Percentiles rank a stretch among this genome's conserved stretches.
Evolutionary conservation across 2,329 filamentous ascomycete species (phyloP).

Genomic region (Fusarium mundagurra): DNA sequence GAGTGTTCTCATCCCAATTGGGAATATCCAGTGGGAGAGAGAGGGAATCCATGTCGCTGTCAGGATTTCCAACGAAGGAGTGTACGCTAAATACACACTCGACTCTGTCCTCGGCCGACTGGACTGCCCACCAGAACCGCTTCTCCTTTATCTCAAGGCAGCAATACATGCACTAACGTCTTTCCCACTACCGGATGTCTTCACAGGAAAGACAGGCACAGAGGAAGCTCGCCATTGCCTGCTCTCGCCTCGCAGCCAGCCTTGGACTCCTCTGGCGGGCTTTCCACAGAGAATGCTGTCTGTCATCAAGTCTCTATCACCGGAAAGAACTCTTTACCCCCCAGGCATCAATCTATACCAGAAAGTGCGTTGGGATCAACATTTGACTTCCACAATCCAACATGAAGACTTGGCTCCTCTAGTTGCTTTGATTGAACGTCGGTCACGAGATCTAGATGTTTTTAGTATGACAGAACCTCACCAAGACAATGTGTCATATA

Average conservation of each 20-base stretch:
- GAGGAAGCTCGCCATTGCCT: conserved; percentile 67
- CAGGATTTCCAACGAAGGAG: conserved; percentile 45
- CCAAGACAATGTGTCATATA: neutral
- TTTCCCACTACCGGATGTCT: conserved; percentile 62
- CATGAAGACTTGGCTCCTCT: conserved; percentile 50
- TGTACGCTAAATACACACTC: conserved; percentile 62
- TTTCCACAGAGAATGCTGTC: neutral
- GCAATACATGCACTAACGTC: conserved; percentile 70
- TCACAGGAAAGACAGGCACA: conserved; percentile 68
- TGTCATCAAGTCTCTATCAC: conserved; percentile 39
- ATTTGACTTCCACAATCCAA: conserved; percentile 49
- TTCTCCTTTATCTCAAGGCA: conserved; percentile 65
- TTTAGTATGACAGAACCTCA: conserved; percentile 16
- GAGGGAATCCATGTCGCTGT: conserved; percentile 54
- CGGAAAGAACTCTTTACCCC: conserved; percentile 51
- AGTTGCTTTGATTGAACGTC: conserved; percentile 41
- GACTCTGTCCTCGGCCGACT: conserved; percentile 65
- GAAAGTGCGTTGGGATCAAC: conserved; percentile 46
- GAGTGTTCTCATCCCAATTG: conserved; percentile 65
- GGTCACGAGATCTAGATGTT: conserved; percentile 44
- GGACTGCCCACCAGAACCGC: conserved; percentile 65
- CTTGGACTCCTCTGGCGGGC: conserved; percentile 53
- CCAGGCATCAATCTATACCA: conserved; percentile 47
- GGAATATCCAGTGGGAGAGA: conserved; percentile 45
- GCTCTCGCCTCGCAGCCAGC: conserved; percentile 51